Evolutionary conservation across 208 protist genomes (phyloP).

Genomic region (Trypanosoma theileri): DNA sequence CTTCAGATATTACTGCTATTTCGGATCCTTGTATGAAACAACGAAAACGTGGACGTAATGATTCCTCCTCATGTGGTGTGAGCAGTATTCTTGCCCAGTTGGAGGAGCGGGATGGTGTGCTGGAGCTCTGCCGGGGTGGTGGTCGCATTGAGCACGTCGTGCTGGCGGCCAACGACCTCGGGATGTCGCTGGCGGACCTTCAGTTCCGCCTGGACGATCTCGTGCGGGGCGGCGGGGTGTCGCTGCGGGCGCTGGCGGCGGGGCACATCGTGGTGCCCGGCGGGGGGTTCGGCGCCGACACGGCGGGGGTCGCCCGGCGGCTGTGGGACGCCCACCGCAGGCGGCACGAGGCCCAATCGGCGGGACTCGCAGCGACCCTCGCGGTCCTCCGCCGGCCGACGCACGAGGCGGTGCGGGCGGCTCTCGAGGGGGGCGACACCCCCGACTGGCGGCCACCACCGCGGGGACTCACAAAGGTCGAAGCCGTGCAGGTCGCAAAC

Average conservation of each 20-base stretch:
- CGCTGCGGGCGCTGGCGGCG: conserved; percentile 23
- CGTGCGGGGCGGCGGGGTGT: conserved; percentile 30
- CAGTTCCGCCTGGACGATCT: conserved; percentile 68
- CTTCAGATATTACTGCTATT: conserved; percentile 1
- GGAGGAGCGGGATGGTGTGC: conserved; percentile 51
- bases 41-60: conserved; percentile 27
- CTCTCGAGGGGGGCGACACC: conserved; percentile 27
- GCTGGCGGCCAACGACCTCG: conserved; percentile 53
- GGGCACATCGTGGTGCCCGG: conserved; percentile 28
- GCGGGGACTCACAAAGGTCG: conserved; percentile 37
- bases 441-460: conserved; percentile 58
- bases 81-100: conserved; percentile 62
- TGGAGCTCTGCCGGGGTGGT: conserved; percentile 47
- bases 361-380: conserved; percentile 52
- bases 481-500: conserved; percentile 73
- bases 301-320: conserved; percentile 29
- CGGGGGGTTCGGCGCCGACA: conserved; percentile 33
- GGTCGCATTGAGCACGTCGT: conserved; percentile 50
- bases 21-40: background rate
- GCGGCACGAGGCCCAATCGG: conserved; percentile 38
- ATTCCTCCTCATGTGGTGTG: conserved; percentile 31
- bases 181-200: conserved; percentile 58
- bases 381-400: conserved; percentile 50
- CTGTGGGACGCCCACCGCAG: conserved; percentile 36
- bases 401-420: conserved; percentile 36